Conservation (phyloP, 768 basidiomycete genomes). For the Suillus bovinus region DNA sequence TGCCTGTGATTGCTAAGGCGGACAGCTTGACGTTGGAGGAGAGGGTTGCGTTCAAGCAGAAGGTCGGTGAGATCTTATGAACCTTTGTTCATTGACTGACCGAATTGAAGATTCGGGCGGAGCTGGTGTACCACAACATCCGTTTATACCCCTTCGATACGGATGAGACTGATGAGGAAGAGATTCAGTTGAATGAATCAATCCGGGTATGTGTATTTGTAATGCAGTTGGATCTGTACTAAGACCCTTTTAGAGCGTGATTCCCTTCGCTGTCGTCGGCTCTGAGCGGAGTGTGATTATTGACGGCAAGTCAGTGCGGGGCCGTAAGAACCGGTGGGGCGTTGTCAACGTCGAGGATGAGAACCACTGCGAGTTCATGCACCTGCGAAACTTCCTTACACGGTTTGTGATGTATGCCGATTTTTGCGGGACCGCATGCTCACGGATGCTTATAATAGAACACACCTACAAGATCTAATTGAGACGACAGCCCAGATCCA, state of each 20-base stretch:
- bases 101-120: slow-evolving; percentile 80
- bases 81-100: slow-evolving; percentile 13
- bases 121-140: slow-evolving; percentile 89
- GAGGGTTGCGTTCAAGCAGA: slow-evolving; percentile 88
- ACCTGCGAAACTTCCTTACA: slow-evolving; percentile 95
- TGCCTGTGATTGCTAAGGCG: slow-evolving; percentile 98
- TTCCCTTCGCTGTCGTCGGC: slow-evolving; percentile 97
- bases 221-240: not conserved
- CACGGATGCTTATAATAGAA: slow-evolving; percentile 45
- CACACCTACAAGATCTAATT: slow-evolving; percentile 97
- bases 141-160: slow-evolving; percentile 96
- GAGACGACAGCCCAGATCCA: slow-evolving; percentile 99
- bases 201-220: slow-evolving; percentile 68
- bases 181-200: slow-evolving; percentile 82
- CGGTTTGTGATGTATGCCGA: slow-evolving; percentile 45
- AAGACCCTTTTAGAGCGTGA: slow-evolving; percentile 63
- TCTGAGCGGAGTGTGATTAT: slow-evolving; percentile 95
- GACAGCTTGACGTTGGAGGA: slow-evolving; percentile 95
- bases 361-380: slow-evolving; percentile 96
- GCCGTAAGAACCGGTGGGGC: slow-evolving; percentile 97
- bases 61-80: slow-evolving; percentile 46
- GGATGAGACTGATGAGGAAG: slow-evolving; percentile 93
- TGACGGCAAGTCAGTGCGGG: slow-evolving; percentile 93
- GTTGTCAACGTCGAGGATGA: slow-evolving; percentile 98
- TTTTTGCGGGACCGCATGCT: not conserved